Conservation (phyloP, 352 stramenopile genomes). For the Globisporangium alternatum region DNA sequence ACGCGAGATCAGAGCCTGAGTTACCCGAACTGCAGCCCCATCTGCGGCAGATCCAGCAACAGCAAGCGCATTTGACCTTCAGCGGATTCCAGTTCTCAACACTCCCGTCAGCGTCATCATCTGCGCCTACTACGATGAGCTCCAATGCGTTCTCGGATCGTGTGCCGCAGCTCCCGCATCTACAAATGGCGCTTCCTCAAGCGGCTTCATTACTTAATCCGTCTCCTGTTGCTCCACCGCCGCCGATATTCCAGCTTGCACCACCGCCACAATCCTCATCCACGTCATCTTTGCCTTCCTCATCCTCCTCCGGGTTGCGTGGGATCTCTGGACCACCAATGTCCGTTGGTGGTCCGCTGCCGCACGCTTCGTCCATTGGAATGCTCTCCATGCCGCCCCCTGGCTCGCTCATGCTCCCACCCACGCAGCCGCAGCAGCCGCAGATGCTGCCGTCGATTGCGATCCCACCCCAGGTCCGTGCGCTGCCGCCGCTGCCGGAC, state of each 20-base stretch:
- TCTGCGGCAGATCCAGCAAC: conserved; percentile 19
- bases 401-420: conserved; percentile 3
- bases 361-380: conserved; percentile 23
- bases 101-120: conserved; percentile 18
- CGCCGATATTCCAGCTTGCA: conserved; percentile 24
- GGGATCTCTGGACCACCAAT: conserved; percentile 15
- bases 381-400: conserved; percentile 22
- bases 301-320: conserved; percentile 19
- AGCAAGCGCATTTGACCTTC: conserved; percentile 14
- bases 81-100: conserved; percentile 36
- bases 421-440: conserved; percentile 9
- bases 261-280: conserved; percentile 5
- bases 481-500: conserved; percentile 55
- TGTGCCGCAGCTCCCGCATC: conserved; percentile 43
- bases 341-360: conserved; percentile 23
- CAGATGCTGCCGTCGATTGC: conserved; percentile 50
- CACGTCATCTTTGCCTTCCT: background rate
- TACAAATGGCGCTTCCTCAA: conserved; percentile 49
- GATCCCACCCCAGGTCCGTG: conserved; percentile 36
- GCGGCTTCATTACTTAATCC: conserved; percentile 40
- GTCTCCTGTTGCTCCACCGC: conserved; percentile 25
- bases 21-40: conserved; percentile 23
- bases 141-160: conserved; percentile 26
- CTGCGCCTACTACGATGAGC: conserved; percentile 14
- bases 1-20: conserved; percentile 14